These are phyloP conservation scores for Neostapfia colusana DNA, from an alignment of 176 grass and related monocot species.

Conservation along the genomic window DNA sequence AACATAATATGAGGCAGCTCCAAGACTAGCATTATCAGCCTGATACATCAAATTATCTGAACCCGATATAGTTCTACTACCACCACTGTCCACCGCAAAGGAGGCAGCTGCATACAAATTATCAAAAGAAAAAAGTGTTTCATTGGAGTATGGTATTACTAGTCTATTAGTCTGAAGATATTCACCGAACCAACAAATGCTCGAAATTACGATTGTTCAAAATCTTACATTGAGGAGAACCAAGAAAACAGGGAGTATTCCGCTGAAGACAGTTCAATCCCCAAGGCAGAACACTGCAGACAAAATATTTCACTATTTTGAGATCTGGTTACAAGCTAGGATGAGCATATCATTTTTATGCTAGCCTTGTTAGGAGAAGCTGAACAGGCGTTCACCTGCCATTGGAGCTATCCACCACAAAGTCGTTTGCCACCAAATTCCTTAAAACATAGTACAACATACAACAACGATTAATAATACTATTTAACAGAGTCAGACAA, in stretches of 20 bases:
- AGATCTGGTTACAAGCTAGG: constrained; percentile 9
- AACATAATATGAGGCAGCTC: constrained; percentile 58
- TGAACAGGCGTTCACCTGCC: constrained; percentile 49
- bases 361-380: constrained; percentile 6
- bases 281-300: constrained; percentile 58
- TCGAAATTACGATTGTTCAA: constrained; percentile 15
- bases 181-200: neutral
- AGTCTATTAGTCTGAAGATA: neutral
- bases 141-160: neutral
- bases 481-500: neutral
- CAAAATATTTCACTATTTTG: constrained; percentile 9
- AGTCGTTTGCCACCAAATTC: constrained; percentile 88
- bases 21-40: constrained; percentile 46
- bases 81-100: constrained; percentile 67
- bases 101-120: constrained; percentile 46
- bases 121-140: neutral
- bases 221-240: constrained; percentile 59
- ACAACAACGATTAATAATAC: constrained; percentile 20
- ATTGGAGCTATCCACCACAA: constrained; percentile 58
- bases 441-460: constrained; percentile 41
- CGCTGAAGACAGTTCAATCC: constrained; percentile 61
- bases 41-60: constrained; percentile 59
- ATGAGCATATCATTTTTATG: neutral
- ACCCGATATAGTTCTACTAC: constrained; percentile 46
- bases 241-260: constrained; percentile 56